phyloP scores from a whole-genome alignment of 2,329 filamentous ascomycete genomes.

The Ustilaginoidea virens region DNA sequence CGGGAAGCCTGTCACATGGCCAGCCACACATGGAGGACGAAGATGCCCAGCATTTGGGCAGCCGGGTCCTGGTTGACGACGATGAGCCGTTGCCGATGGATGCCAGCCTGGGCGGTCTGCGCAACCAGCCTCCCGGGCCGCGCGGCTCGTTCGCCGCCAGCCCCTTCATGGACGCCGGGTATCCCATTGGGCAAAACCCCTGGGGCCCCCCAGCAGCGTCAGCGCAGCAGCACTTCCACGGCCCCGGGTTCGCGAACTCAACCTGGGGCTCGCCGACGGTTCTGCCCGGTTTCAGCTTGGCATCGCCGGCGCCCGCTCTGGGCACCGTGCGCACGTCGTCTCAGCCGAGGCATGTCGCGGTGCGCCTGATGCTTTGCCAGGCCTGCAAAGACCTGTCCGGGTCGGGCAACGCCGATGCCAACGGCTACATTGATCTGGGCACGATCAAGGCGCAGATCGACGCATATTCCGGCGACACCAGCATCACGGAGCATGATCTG shows the following conservation, averaged over 20 bases:
- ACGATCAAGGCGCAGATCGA: conserved; percentile 52
- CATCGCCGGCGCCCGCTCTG: conserved; percentile 15
- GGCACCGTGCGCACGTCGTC: conserved; percentile 18
- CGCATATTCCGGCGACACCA: conserved; percentile 27
- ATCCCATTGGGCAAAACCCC: conserved; percentile 20
- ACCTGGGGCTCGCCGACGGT: conserved; percentile 21
- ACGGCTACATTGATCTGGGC: conserved; percentile 56
- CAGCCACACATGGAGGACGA: conserved; percentile 42
- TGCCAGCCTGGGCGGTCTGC: conserved; percentile 16
- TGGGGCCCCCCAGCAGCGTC: conserved; percentile 24
- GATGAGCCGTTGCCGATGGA: conserved; percentile 35
- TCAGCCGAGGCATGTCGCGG: conserved; percentile 49
- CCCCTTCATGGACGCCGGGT: conserved; percentile 26
- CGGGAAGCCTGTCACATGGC: conserved; percentile 53
- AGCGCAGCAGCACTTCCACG: conserved; percentile 22
- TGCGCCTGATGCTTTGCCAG: conserved; percentile 61
- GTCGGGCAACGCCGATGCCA: conserved; percentile 23
- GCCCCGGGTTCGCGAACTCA: conserved; percentile 29
- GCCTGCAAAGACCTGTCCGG: conserved; percentile 52
- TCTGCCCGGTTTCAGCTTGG: conserved; percentile 18
- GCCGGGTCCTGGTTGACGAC: conserved; percentile 74
- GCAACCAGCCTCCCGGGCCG: conserved; percentile 36
- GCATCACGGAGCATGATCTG: conserved; percentile 45
- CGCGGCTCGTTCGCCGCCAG: conserved; percentile 24
- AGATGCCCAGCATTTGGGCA: conserved; percentile 69